Percentiles rank a stretch among this genome's conserved stretches.
Conservation (phyloP, 176 grass and related monocot species). For the Aegilops longissima region DNA sequence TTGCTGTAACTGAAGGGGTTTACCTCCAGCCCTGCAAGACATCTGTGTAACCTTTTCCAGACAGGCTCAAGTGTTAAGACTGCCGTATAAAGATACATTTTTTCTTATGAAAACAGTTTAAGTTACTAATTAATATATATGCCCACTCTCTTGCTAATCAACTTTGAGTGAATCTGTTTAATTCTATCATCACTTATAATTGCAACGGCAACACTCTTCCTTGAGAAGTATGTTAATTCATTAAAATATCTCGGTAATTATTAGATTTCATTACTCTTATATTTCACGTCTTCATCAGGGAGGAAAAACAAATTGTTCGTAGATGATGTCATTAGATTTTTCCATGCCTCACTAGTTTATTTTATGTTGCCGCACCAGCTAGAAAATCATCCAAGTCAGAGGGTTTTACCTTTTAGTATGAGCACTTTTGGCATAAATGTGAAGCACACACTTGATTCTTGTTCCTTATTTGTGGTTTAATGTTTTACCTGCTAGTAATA, state of each 20-base stretch:
- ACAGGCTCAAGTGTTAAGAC: neutral
- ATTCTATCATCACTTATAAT: neutral
- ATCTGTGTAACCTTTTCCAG: neutral
- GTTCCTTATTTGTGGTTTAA: neutral
- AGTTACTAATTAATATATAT: neutral
- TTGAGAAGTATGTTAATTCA: neutral
- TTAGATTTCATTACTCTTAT: neutral
- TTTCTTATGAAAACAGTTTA: neutral
- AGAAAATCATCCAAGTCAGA: neutral
- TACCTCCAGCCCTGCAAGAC: neutral
- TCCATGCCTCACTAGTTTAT: neutral
- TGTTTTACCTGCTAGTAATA: constrained; percentile 17
- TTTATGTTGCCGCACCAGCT: neutral
- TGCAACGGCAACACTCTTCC: neutral
- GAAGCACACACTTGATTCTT: neutral
- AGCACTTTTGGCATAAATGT: neutral
- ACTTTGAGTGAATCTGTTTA: neutral
- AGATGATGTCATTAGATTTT: neutral
- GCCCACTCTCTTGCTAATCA: neutral
- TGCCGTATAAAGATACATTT: neutral
- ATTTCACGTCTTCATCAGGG: neutral
- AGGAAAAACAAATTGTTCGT: neutral
- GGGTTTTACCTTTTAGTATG: constrained; percentile 14
- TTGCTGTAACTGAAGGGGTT: neutral
- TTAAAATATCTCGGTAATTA: neutral